These are phyloP conservation scores for Cavenderia fasciculata DNA, from an alignment of 78 protist genomes.

Conservation along the genomic window DNA sequence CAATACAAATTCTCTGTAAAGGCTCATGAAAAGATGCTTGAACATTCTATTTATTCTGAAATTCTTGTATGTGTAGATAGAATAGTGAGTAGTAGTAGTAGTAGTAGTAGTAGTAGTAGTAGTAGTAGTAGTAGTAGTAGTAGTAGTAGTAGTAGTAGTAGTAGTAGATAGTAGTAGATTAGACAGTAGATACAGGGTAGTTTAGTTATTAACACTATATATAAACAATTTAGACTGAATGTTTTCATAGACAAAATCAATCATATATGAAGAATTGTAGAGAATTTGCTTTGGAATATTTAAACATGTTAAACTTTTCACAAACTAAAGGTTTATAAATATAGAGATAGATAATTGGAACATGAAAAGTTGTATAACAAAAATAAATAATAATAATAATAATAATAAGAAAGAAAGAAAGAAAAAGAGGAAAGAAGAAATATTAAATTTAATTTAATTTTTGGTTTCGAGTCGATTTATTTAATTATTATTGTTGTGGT, in stretches of 20 bases:
- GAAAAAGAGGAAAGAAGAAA: background rate
- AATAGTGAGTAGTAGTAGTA: background rate
- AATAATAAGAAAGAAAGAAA: background rate
- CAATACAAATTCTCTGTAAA: conserved; percentile 17
- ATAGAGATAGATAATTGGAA: background rate
- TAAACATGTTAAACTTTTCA: background rate
- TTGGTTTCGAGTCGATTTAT: background rate
- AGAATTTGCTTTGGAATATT: conserved; percentile 47
- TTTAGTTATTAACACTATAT: background rate
- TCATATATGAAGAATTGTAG: conserved; percentile 46
- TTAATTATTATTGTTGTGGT: conserved; percentile 1
- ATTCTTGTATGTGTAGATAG: conserved; percentile 9
- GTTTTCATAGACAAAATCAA: conserved; percentile 52
- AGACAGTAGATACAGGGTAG: background rate
- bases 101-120: background rate
- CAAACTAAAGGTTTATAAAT: background rate
- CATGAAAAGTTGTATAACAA: background rate
- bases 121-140: background rate
- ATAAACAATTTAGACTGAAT: conserved; percentile 22
- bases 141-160: background rate
- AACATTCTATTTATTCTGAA: background rate
- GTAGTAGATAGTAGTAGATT: background rate
- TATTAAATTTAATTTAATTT: background rate
- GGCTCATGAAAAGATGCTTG: background rate
- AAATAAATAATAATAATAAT: background rate